A percentile compares a stretch with the other conserved stretches of the same genome.
Conservation (phyloP, 2,329 filamentous ascomycete genomes). For the Cladosporium sp. region DNA sequence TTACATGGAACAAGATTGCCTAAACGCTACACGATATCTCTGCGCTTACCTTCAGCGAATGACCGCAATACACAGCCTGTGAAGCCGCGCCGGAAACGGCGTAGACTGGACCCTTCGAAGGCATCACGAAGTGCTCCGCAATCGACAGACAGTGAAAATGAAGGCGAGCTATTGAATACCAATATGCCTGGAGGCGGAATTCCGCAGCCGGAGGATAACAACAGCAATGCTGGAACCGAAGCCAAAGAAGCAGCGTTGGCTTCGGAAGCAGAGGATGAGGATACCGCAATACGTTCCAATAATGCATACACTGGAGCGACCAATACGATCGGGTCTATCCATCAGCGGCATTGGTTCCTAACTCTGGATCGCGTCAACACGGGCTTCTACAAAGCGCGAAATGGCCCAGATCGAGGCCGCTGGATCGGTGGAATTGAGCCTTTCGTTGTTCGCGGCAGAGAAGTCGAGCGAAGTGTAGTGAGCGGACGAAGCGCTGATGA, state of each 20-base stretch:
- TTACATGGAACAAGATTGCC: constrained; percentile 44
- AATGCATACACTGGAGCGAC: constrained; percentile 68
- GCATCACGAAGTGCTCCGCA: neutral
- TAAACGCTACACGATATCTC: constrained; percentile 41
- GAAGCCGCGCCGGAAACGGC: constrained; percentile 32
- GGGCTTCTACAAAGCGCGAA: constrained; percentile 53
- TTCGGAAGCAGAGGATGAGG: constrained; percentile 38
- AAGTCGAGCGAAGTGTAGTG: constrained; percentile 65
- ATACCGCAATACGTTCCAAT: constrained; percentile 52
- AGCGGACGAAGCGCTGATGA: constrained; percentile 62
- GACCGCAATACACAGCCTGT: constrained; percentile 30
- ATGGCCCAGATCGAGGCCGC: constrained; percentile 29
- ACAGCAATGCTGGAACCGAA: neutral
- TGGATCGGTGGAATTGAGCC: constrained; percentile 50
- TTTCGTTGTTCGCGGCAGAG: constrained; percentile 63
- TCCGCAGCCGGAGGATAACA: neutral
- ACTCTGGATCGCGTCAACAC: constrained; percentile 61
- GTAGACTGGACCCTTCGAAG: constrained; percentile 26
- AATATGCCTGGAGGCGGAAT: neutral
- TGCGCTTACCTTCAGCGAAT: constrained; percentile 42
- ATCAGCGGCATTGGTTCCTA: constrained; percentile 68
- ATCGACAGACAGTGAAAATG: constrained; percentile 26
- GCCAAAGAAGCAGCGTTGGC: constrained; percentile 28
- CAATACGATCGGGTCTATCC: constrained; percentile 66
- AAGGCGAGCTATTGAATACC: neutral